Percentiles rank a stretch among this genome's conserved stretches.
phyloP scores from a whole-genome alignment of 176 grass and related monocot genomes.

The Carex kokanica region DNA sequence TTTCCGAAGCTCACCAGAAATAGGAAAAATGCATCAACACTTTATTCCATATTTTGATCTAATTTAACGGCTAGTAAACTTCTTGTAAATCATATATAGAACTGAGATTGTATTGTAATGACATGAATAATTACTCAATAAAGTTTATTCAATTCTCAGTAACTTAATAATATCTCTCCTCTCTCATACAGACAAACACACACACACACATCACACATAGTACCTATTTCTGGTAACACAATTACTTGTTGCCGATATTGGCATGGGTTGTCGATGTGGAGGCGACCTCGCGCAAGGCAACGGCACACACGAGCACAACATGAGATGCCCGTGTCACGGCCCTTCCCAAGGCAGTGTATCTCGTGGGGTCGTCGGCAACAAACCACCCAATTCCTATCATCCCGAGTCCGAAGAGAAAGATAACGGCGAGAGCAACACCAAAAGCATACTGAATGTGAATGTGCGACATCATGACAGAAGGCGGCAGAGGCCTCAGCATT shows the following conservation, averaged over 20 bases:
- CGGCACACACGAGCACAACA: not conserved
- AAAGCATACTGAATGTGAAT: not conserved
- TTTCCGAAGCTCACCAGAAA: no score
- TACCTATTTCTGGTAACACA: no score
- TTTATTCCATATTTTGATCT: no score
- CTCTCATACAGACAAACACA: no score
- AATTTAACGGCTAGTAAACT: no score
- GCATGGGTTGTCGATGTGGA: not conserved
- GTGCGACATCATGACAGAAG: not conserved
- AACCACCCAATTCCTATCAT: slow-evolving; percentile 11
- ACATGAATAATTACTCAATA: no score
- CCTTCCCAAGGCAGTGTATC: not conserved
- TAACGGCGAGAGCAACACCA: not conserved
- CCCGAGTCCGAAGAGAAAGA: not conserved
- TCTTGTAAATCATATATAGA: no score
- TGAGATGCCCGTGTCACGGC: not conserved
- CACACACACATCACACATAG: no score
- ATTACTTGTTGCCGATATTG: not conserved
- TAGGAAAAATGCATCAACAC: no score
- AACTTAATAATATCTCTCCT: no score
- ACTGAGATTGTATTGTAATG: no score
- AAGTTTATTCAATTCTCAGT: no score
- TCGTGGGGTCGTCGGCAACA: not conserved
- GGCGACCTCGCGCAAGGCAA: not conserved
- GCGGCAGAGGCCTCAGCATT: not conserved